Conservation (phyloP, 495 filamentous ascomycete genomes). For the Neurospora sp. region DNA sequence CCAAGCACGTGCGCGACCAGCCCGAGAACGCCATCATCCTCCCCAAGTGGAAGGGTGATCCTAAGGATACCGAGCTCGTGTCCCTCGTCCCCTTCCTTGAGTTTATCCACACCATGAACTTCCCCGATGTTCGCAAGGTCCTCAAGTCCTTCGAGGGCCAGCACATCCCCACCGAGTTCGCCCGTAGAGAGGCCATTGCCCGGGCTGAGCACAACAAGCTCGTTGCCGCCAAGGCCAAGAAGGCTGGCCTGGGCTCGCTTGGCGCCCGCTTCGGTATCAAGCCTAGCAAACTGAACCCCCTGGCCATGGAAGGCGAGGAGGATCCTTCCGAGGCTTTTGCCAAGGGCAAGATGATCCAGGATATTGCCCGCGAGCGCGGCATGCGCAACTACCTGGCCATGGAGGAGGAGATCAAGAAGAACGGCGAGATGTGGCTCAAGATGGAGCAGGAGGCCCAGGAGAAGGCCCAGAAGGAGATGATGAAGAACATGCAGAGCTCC, state of each 20-base stretch:
- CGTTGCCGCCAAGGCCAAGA: slow-evolving; percentile 59
- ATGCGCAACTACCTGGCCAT: slow-evolving; percentile 80
- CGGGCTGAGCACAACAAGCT: slow-evolving; percentile 71
- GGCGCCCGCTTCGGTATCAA: slow-evolving; percentile 67
- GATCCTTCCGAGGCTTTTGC: slow-evolving; percentile 61
- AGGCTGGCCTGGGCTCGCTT: slow-evolving; percentile 53
- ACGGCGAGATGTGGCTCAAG: slow-evolving; percentile 88
- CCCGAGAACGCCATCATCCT: slow-evolving; percentile 91
- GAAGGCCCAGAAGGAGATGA: slow-evolving; percentile 76
- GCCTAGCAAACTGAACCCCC: slow-evolving; percentile 42
- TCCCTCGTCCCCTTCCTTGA: slow-evolving; percentile 90
- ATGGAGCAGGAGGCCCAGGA: slow-evolving; percentile 81
- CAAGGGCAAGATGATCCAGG: slow-evolving; percentile 90
- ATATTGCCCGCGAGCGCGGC: slow-evolving; percentile 83
- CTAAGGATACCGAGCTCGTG: slow-evolving; percentile 75
- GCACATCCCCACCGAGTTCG: slow-evolving; percentile 80
- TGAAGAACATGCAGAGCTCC: slow-evolving; percentile 62
- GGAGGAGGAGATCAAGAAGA: slow-evolving; percentile 80
- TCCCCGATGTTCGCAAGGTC: slow-evolving; percentile 71
- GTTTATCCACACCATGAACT: slow-evolving; percentile 89
- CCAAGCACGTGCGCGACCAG: slow-evolving; percentile 70
- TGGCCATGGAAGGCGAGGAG: slow-evolving; percentile 56
- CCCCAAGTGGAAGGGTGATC: slow-evolving; percentile 77
- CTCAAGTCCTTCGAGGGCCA: slow-evolving; percentile 81
- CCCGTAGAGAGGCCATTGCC: slow-evolving; percentile 73